Percentiles rank a stretch among this genome's conserved stretches.
Conservation (phyloP, 1,284 basidiomycete species). For the Microbotryomycetes sp. region DNA sequence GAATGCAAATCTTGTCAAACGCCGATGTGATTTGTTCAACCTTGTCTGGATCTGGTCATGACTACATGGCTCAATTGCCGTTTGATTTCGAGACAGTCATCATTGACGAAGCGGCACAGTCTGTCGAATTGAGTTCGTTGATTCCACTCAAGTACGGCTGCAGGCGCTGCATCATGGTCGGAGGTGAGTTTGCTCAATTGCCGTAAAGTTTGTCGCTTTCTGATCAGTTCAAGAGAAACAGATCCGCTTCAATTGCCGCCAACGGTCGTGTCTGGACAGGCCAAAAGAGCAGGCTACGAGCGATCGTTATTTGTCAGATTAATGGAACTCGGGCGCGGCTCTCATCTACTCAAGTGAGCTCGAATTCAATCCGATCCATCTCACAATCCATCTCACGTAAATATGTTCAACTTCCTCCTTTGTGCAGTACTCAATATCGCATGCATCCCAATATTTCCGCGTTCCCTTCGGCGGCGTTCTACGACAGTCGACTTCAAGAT, state of each 20-base stretch:
- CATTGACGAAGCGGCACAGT: slow-evolving; percentile 97
- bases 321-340: slow-evolving; percentile 66
- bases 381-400: too few species aligned
- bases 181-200: slow-evolving; percentile 52
- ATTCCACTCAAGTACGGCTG: slow-evolving; percentile 90
- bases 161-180: slow-evolving; percentile 85
- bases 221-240: slow-evolving; percentile 35
- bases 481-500: slow-evolving; percentile 71
- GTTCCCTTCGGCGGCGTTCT: slow-evolving; percentile 86
- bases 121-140: slow-evolving; percentile 90
- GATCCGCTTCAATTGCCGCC: slow-evolving; percentile 97
- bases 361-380: neutral
- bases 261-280: slow-evolving; percentile 86
- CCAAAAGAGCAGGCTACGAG: slow-evolving; percentile 72
- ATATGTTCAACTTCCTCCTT: neutral
- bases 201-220: neutral
- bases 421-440: slow-evolving; percentile 86
- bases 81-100: slow-evolving; percentile 93
- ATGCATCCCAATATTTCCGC: slow-evolving; percentile 97
- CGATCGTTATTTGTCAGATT: slow-evolving; percentile 90
- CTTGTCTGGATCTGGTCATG: slow-evolving; percentile 86
- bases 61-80: slow-evolving; percentile 59
- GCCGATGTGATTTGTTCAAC: slow-evolving; percentile 94
- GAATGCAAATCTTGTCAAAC: slow-evolving; percentile 69
- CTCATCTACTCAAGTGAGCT: slow-evolving; percentile 76